Evolutionary conservation across 2,329 filamentous ascomycete species (phyloP).

Genomic region (Cercospora berteroae): DNA sequence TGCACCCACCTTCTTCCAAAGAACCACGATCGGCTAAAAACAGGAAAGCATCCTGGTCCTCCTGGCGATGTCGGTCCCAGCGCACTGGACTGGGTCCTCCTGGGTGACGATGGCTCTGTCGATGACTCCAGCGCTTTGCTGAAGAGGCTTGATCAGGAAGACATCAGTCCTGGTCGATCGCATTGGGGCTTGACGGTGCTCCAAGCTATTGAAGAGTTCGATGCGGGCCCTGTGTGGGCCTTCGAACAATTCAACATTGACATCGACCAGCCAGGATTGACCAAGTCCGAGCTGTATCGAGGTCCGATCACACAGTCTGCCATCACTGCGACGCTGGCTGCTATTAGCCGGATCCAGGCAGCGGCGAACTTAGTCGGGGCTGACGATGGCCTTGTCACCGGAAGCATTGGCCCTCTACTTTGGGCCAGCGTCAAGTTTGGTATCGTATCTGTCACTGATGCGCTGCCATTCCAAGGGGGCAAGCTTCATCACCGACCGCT

Average conservation of each 20-base stretch:
- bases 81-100: slow-evolving; percentile 45
- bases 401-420: slow-evolving; percentile 29
- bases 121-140: slow-evolving; percentile 36
- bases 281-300: slow-evolving; percentile 45
- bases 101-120: slow-evolving; percentile 45
- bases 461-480: slow-evolving; percentile 42
- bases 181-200: slow-evolving; percentile 46
- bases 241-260: slow-evolving; percentile 46
- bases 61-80: slow-evolving; percentile 46
- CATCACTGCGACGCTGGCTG: slow-evolving; percentile 40
- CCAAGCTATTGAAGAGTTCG: slow-evolving; percentile 44
- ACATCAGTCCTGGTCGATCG: slow-evolving; percentile 36
- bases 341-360: slow-evolving; percentile 40
- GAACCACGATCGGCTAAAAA: not conserved
- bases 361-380: slow-evolving; percentile 24
- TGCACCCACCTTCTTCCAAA: not conserved
- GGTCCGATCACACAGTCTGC: slow-evolving; percentile 43
- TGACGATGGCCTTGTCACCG: not conserved
- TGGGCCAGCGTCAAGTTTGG: slow-evolving; percentile 32
- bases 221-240: slow-evolving; percentile 48
- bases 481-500: slow-evolving; percentile 41
- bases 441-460: slow-evolving; percentile 37
- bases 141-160: slow-evolving; percentile 28
- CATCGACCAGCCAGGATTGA: slow-evolving; percentile 43
- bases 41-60: slow-evolving; percentile 40